Evolutionary conservation across 208 protist genomes (phyloP), one percentile per base, ranked within the genome.

Genomic region (Acanthamoeba castellanii): DNA sequence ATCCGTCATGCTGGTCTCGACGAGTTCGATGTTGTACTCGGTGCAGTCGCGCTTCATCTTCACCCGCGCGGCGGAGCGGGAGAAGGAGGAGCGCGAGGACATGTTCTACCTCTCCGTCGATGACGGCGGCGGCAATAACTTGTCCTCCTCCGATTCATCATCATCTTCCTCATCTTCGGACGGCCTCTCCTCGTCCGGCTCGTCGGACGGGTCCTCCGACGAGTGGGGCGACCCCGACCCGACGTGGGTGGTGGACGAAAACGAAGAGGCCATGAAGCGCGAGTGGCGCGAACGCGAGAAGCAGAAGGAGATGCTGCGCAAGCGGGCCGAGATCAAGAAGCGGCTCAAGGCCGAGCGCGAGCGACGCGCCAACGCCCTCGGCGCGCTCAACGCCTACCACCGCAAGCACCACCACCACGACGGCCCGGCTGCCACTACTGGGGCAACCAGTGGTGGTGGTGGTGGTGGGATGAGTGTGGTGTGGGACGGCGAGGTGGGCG

Each of bases 241-340:
- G 78, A 87, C 78, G 47, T 87, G 78, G 78, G 78, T 87, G 78
- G 78, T 87, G 42, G 78, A 87, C 78, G 78, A 87, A 27, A 87
- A 87, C 78, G 78, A 87, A 34, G 78, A 87, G 50, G 78, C 78
- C 47, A 87, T 87, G 78, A 87, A 87, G 47, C 78, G 50, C 25
- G 78, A 87, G 47, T 87, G 78, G 78, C 20, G 32, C n/a, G 78
- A 87, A 37, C 42, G 78, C 14, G 50, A 87, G 50, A 87, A 87
- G 78, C 42, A 34, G 47, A 32, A 37, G 78, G 78, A 87, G 78
- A 87, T 87, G 78, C 45, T n/a, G 27, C 18, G 14, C 16, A 87
- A 87, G 78, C 42, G 78, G 27, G 78, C 78, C 50, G 47, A 87
- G 5, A 87, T 87, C 16, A 87, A 87, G 78, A n/a, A 42, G 32